Evolutionary conservation across 2,329 filamentous ascomycete genomes (phyloP), one percentile per base, ranked within the genome.

Genomic region (Diaporthe sp.): DNA sequence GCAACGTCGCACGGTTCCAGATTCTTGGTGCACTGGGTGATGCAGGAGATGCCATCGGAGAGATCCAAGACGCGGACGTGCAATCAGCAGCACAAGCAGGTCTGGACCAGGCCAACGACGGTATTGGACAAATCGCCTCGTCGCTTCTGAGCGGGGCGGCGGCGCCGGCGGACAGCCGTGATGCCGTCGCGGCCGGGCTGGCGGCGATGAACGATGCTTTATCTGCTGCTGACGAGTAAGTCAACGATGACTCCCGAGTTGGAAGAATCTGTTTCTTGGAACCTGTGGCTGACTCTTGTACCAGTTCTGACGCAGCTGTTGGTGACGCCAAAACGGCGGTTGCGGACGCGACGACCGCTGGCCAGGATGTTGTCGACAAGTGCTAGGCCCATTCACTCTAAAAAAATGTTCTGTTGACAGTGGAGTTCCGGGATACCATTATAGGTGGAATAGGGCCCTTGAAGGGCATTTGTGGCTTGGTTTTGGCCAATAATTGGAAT

Each of bases 1-100:
- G 71, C 71, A 73, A 73, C 60, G n/a, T 73, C 58, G 71, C 71
- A n/a, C 49, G 71, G 1, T 42, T 73, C n/a, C 46, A 73, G 13
- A 57, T 67, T 8, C 58, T 73, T 2, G 71, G 58, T 12, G 71
- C 71, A 31, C 49, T 73, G 25, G 71, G 71, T 6, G 58, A 65
- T 17, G 34, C 60, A 10, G 51, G 42, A n/a, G 58, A 65, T 8
- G 46, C 71, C 46, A 73, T 73, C 58, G 15, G 9, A 3, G 9
- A 73, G 25, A 67, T 73, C 10, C 37, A 55, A 44, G 71, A 73
- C 49, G 1, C 71, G 4, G 34, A 34, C 10, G 42, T 46, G 58
- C 58, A 73, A 6, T 3, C 34, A 5, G 71, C 58, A 17, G 71
- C 71, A 42, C 71, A 73, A 46, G 60, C 58, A 0, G 71, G 71